Evolutionary conservation across 176 grass and related monocot species (phyloP).

Genomic region (Rhipidocladum racemiflorum): DNA sequence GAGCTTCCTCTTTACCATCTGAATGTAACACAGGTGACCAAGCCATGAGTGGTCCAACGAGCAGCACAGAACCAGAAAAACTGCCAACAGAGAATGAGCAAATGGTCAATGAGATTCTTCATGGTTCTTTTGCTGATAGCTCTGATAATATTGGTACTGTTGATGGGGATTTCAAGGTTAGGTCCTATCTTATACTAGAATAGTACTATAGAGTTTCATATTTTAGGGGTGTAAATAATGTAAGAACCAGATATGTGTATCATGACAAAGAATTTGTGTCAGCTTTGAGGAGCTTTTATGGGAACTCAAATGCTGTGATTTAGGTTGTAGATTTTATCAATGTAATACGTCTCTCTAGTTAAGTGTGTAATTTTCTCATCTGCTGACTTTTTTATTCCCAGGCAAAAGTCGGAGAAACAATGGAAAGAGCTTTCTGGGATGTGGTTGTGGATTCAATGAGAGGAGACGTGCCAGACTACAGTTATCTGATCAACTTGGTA

Average conservation of each 20-base stretch:
- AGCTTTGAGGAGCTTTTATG: not conserved
- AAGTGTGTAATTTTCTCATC: not conserved
- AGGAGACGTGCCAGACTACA: slow-evolving; percentile 74
- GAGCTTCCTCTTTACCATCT: slow-evolving; percentile 24
- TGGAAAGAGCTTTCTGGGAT: slow-evolving; percentile 98
- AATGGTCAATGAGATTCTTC: slow-evolving; percentile 94
- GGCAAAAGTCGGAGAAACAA: slow-evolving; percentile 69
- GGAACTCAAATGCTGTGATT: not conserved
- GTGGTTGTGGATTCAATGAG: slow-evolving; percentile 55
- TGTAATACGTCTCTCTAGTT: not conserved
- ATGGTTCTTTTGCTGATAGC: slow-evolving; percentile 50
- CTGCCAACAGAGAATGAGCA: slow-evolving; percentile 72
- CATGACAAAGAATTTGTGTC: not conserved
- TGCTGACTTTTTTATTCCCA: slow-evolving; percentile 23
- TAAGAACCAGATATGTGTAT: slow-evolving; percentile 11
- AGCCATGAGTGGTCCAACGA: not conserved
- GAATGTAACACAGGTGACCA: not conserved
- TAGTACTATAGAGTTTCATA: not conserved
- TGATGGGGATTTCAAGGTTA: slow-evolving; percentile 64
- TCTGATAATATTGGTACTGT: slow-evolving; percentile 35
- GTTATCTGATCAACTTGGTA: slow-evolving; percentile 63
- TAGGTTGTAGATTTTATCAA: not conserved
- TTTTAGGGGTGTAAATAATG: not conserved
- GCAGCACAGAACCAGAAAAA: slow-evolving; percentile 34
- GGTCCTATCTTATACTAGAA: not conserved